phyloP scores from a whole-genome alignment of 768 basidiomycete genomes.

The Boletus rex-veris region DNA sequence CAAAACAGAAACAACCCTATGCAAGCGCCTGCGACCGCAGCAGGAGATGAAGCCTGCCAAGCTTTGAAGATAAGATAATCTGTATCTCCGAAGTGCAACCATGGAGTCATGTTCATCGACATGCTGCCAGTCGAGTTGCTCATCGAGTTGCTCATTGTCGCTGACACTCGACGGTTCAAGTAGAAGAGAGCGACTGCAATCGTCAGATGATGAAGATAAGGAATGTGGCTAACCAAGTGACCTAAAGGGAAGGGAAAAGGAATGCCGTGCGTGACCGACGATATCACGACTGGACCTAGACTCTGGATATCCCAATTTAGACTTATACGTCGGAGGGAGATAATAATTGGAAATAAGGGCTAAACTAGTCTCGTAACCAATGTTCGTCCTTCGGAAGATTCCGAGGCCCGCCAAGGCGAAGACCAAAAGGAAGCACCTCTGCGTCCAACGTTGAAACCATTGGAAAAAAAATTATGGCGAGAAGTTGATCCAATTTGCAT shows the following conservation, averaged over 20 bases:
- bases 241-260: not conserved
- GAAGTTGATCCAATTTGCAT: not conserved
- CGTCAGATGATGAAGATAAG: not conserved
- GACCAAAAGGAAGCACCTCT: too few relatives aligned
- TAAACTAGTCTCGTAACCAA: too few relatives aligned
- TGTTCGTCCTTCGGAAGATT: too few relatives aligned
- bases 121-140: constrained; percentile 9
- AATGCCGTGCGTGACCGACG: not conserved
- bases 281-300: too few relatives aligned
- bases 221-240: too few relatives aligned
- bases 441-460: too few relatives aligned
- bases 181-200: not conserved
- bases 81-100: constrained; percentile 63
- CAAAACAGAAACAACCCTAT: constrained; percentile 66
- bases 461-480: not conserved
- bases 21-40: constrained; percentile 72
- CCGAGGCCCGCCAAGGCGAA: too few relatives aligned
- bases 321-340: not conserved
- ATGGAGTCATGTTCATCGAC: constrained; percentile 47
- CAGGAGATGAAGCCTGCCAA: constrained; percentile 65
- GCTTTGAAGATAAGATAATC: constrained; percentile 65
- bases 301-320: constrained; percentile 2
- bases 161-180: not conserved
- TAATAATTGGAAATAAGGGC: not conserved
- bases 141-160: not conserved